Percentiles rank a stretch among this genome's conserved stretches.
Conservation (phyloP, 2,329 filamentous ascomycete species). For the Colletotrichum plurivorum region DNA sequence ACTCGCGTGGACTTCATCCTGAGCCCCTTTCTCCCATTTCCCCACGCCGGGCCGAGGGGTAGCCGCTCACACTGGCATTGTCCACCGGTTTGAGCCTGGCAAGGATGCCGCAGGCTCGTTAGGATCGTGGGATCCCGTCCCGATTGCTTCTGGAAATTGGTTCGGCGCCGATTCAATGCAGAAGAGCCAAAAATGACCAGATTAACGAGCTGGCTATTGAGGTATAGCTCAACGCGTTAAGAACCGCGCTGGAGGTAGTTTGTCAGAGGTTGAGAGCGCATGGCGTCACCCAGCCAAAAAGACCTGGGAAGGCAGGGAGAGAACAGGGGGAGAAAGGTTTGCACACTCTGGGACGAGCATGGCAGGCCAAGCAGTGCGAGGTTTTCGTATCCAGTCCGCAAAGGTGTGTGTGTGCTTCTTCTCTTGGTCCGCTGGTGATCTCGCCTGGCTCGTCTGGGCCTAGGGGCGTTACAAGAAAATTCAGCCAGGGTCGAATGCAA, state of each 20-base stretch:
- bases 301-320: neutral
- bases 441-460: conserved; percentile 9
- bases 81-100: conserved; percentile 23
- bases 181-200: conserved; percentile 6
- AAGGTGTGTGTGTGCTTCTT: neutral
- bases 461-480: conserved; percentile 33
- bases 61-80: conserved; percentile 11
- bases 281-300: conserved; percentile 14
- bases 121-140: conserved; percentile 13
- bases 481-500: conserved; percentile 24
- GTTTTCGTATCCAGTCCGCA: neutral
- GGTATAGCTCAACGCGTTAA: conserved; percentile 7
- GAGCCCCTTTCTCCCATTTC: conserved; percentile 9
- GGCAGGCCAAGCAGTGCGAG: conserved; percentile 5
- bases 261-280: conserved; percentile 14
- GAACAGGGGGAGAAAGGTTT: neutral
- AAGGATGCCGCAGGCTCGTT: conserved; percentile 17
- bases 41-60: conserved; percentile 16
- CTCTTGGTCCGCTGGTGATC: neutral
- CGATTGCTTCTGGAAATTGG: conserved; percentile 16
- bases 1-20: conserved; percentile 7
- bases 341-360: neutral
- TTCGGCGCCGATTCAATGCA: conserved; percentile 26
- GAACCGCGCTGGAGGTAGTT: neutral
- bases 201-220: conserved; percentile 13